Evolutionary conservation across 2,329 filamentous ascomycete genomes (phyloP).

Genomic region (Colletotrichum lupini): DNA sequence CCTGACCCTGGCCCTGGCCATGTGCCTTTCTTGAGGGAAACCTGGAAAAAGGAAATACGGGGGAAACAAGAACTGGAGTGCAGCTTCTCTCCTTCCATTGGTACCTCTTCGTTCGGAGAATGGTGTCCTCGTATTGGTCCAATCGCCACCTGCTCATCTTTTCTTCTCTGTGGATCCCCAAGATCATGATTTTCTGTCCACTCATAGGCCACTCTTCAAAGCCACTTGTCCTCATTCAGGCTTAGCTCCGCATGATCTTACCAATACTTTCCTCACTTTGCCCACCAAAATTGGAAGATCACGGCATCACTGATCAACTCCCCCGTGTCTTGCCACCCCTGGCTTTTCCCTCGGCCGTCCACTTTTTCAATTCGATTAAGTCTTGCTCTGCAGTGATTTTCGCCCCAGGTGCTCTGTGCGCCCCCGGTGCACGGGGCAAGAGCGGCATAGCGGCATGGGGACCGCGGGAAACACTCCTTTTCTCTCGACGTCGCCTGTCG

Average conservation of each 20-base stretch:
- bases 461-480: neutral
- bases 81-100: neutral
- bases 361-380: constrained; percentile 34
- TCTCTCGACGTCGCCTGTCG: constrained; percentile 6
- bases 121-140: neutral
- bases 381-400: constrained; percentile 31
- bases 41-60: neutral
- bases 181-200: neutral
- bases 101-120: too few relatives aligned
- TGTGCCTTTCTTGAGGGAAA: neutral
- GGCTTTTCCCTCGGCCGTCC: neutral
- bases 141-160: neutral
- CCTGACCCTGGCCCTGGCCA: neutral
- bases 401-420: constrained; percentile 7
- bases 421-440: constrained; percentile 5
- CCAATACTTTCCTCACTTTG: neutral
- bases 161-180: neutral
- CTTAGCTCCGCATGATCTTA: neutral
- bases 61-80: neutral
- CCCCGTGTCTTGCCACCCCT: neutral
- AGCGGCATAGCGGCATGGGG: neutral
- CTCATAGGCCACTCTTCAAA: neutral
- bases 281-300: neutral
- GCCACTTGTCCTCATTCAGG: neutral
- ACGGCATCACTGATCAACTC: neutral